Conservation (phyloP, 2,329 filamentous ascomycete species). For the Helminthosporium solani region DNA sequence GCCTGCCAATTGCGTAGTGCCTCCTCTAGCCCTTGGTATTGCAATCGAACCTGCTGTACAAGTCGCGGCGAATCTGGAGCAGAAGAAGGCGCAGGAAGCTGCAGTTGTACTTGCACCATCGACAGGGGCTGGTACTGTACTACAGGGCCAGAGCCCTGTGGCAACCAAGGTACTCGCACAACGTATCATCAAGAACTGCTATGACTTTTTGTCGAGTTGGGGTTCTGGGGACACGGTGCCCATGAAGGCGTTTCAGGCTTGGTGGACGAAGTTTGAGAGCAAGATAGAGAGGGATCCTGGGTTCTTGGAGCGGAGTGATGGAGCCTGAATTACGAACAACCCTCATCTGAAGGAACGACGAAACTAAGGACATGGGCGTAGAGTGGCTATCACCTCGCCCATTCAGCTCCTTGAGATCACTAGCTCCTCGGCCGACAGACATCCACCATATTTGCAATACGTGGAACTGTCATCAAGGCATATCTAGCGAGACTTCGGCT, state of each 20-base stretch:
- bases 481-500: not conserved
- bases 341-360: not conserved
- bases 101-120: conserved; percentile 26
- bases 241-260: conserved; percentile 92
- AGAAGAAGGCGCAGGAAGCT: conserved; percentile 52
- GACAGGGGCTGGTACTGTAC: conserved; percentile 38
- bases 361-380: not conserved
- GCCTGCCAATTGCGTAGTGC: conserved; percentile 14
- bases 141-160: conserved; percentile 45
- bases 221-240: conserved; percentile 81
- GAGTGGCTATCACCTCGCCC: not conserved
- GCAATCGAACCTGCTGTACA: conserved; percentile 73
- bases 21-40: conserved; percentile 70
- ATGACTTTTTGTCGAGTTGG: conserved; percentile 93
- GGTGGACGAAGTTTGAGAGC: conserved; percentile 96
- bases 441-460: too few relatives aligned
- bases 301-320: conserved; percentile 76
- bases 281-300: conserved; percentile 81
- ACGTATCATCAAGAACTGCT: conserved; percentile 93
- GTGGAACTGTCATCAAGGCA: too few relatives aligned
- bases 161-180: conserved; percentile 82
- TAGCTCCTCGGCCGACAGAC: too few relatives aligned
- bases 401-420: not conserved
- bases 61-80: conserved; percentile 69
- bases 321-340: conserved; percentile 29